Conservation (phyloP, 352 stramenopile species). For the Phytophthora palmivora region DNA sequence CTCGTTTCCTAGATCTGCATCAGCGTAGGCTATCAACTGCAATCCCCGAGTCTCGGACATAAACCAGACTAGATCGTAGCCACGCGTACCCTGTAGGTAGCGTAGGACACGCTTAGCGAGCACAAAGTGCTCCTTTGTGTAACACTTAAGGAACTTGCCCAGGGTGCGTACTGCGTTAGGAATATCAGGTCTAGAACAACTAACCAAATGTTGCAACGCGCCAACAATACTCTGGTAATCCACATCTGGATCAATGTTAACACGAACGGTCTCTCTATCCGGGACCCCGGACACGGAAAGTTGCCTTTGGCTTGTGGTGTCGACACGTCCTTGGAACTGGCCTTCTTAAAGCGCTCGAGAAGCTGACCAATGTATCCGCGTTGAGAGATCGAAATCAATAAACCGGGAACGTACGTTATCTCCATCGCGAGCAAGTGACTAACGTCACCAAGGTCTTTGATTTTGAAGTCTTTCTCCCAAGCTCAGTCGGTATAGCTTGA, state of each 20-base stretch:
- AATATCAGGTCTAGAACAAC: too few species aligned
- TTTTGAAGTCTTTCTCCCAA: slow-evolving; percentile 12
- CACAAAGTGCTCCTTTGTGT: too few species aligned
- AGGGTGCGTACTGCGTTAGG: too few species aligned
- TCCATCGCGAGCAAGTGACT: slow-evolving; percentile 16
- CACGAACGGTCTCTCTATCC: slow-evolving; percentile 7
- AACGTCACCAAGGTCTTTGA: slow-evolving; percentile 5
- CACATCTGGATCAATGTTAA: slow-evolving; percentile 10
- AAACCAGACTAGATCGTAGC: too few species aligned
- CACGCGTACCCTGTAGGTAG: too few species aligned
- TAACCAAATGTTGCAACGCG: too few species aligned
- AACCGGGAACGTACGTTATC: slow-evolving; percentile 8
- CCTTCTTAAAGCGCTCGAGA: slow-evolving; percentile 3
- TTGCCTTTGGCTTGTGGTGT: slow-evolving; percentile 15
- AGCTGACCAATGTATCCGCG: slow-evolving; percentile 1
- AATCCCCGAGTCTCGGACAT: too few species aligned
- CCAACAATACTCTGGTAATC: too few species aligned
- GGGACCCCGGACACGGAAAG: slow-evolving; percentile 10
- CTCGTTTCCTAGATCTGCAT: too few species aligned
- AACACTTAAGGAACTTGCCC: too few species aligned
- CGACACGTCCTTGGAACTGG: slow-evolving; percentile 6
- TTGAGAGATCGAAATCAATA: slow-evolving; percentile 8
- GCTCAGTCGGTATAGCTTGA: slow-evolving; percentile 4
- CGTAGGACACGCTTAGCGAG: too few species aligned
- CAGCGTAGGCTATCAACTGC: too few species aligned